phyloP scores from a whole-genome alignment of 495 filamentous ascomycete genomes.

The Penicillium robsamsonii region DNA sequence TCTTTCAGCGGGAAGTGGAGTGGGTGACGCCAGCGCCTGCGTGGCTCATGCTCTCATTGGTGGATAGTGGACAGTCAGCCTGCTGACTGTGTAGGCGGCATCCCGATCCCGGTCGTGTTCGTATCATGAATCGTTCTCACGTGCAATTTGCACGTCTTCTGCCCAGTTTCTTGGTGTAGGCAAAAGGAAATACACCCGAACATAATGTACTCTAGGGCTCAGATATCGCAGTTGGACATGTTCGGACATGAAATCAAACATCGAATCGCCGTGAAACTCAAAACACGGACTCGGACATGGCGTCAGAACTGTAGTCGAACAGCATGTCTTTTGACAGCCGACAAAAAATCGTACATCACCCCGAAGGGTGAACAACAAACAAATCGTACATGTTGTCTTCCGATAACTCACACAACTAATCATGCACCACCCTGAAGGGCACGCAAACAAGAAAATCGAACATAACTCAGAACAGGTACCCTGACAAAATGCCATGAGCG shows the following conservation, averaged over 20 bases:
- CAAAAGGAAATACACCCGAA: background rate
- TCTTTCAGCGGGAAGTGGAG: slow-evolving; percentile 22
- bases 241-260: background rate
- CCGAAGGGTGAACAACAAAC: background rate
- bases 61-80: background rate
- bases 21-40: slow-evolving; percentile 32
- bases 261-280: background rate
- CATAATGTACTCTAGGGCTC: background rate
- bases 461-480: background rate
- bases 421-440: background rate
- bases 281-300: background rate
- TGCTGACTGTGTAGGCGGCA: slow-evolving; percentile 10
- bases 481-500: too few relatives aligned
- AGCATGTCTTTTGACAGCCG: background rate
- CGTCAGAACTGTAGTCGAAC: background rate
- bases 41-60: slow-evolving; percentile 24
- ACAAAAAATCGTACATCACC: background rate
- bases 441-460: background rate
- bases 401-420: background rate
- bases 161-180: background rate
- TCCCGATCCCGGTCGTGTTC: too few relatives aligned
- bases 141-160: background rate
- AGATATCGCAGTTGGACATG: too few relatives aligned
- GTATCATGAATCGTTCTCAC: background rate
- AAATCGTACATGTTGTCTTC: background rate